Base-by-base conservation (phyloP, 2,329 filamentous ascomycete genomes). In the Aspergillus udagawae region DNA sequence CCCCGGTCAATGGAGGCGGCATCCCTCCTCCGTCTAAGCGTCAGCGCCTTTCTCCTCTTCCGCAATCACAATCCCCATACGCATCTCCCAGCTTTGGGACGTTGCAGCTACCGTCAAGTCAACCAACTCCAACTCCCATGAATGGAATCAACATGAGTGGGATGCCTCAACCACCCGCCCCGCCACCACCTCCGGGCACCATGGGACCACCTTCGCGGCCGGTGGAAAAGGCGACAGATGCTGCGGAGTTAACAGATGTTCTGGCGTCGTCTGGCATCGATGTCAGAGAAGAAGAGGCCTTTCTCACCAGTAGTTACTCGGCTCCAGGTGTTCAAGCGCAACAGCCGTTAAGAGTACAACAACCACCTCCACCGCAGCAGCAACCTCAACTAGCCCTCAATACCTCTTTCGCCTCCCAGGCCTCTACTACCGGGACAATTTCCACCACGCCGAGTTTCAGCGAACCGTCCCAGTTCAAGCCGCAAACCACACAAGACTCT, bases 221-320 rank as follows among this genome's bases (percentile, higher is more conserved):
- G 12, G 76, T 71, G 12, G 78, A 80, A 8, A 79, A 80, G 60
- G 78, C 79, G 45, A 82, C 80, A 55, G 74, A 84, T 74, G 72
- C 74, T 51, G 73, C 92, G 65, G 91, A 96, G 67, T 83, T 92
- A 49, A 90, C 88, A 63, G 92, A 97, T 75, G 89, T 92, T 52
- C 76, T 96, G 54, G 87, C 88, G 20, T 90, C 89, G 20, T 93
- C 91, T 17, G 92, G 91, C 51, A 91, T 97, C 61, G 90, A 96
- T 77, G 76, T 96, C 49, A 86, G 88, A 57, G 91, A 91, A 62
- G 92, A 96, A 73, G 91, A 95, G 68, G 90, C 92, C 65, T 90
- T 86, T 63, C 81, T 94, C 72, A 87, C 90, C 48, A 86, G 69
- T 68, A 78, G 69, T 68, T 81, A 69, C 72, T 77, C 65, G 65